phyloP scores from a whole-genome alignment of 306 rosid species.

The Cucurbita ficifolia region DNA sequence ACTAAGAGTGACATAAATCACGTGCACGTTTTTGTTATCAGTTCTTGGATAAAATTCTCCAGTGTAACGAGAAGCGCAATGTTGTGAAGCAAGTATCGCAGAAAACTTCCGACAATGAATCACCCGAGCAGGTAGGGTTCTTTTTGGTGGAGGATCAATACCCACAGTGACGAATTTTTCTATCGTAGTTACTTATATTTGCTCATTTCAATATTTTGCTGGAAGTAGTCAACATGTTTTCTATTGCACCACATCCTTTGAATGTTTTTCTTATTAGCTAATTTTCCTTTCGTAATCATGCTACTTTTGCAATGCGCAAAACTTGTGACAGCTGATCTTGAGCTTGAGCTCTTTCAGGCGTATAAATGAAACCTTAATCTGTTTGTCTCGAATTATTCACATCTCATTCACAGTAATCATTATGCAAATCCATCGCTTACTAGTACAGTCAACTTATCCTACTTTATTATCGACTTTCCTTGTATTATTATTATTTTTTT shows the following conservation, averaged over 20 bases:
- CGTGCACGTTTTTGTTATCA: slow-evolving; percentile 12
- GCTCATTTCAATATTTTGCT: neutral
- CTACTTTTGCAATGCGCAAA: neutral
- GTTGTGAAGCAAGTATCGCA: slow-evolving; percentile 19
- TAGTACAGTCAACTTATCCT: neutral
- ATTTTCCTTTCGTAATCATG: neutral
- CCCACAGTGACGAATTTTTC: neutral
- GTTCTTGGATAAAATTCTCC: slow-evolving; percentile 43
- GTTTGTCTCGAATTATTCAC: neutral
- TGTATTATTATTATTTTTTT: neutral
- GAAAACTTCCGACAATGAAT: slow-evolving; percentile 23
- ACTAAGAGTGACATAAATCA: neutral
- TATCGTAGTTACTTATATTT: neutral
- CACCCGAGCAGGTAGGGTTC: slow-evolving; percentile 48
- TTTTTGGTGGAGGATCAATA: neutral
- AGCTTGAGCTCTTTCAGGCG: neutral
- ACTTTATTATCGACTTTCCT: neutral
- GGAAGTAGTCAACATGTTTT: neutral
- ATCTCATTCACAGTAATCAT: neutral
- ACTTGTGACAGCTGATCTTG: neutral
- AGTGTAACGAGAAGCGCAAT: slow-evolving; percentile 33
- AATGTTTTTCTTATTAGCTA: neutral
- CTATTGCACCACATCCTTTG: neutral
- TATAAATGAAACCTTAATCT: neutral
- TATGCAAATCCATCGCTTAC: neutral